phyloP scores from a whole-genome alignment of 23 red algal genomes.

The Cyanidium caldarium region DNA sequence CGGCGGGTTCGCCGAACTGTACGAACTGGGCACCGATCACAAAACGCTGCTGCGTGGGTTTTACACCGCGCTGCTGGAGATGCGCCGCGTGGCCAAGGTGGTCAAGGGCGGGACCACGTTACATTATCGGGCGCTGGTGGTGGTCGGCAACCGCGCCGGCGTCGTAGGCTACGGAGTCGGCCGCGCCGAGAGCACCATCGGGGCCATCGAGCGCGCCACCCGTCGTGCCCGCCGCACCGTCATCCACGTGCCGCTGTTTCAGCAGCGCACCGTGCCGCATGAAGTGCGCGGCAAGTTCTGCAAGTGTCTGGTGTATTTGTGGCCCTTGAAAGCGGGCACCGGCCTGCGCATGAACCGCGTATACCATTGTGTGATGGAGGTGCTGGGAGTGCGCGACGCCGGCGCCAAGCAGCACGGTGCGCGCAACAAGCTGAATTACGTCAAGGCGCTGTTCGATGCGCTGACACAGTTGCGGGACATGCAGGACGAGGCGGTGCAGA shows the following conservation, averaged over 20 bases:
- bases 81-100: constrained; percentile 53
- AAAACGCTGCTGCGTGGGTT: constrained; percentile 45
- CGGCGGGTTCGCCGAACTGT: background rate
- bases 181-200: constrained; percentile 36
- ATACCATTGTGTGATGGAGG: constrained; percentile 41
- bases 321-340: constrained; percentile 38
- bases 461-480: constrained; percentile 24
- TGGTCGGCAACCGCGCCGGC: constrained; percentile 68
- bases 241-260: constrained; percentile 25
- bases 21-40: constrained; percentile 24
- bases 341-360: constrained; percentile 60
- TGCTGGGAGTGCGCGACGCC: constrained; percentile 65
- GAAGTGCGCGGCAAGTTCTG: constrained; percentile 31
- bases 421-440: constrained; percentile 29
- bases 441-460: constrained; percentile 77
- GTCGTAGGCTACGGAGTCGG: constrained; percentile 69
- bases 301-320: constrained; percentile 41
- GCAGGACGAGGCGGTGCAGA: constrained; percentile 16
- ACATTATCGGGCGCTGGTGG: constrained; percentile 43
- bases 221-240: constrained; percentile 49
- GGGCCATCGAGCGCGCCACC: constrained; percentile 57
- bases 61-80: constrained; percentile 67
- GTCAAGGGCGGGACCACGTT: constrained; percentile 49
- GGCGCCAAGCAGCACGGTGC: constrained; percentile 72
- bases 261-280: constrained; percentile 49